Conservation (phyloP, 495 filamentous ascomycete species). For the Pseudoneurospora amorphoporcata region DNA sequence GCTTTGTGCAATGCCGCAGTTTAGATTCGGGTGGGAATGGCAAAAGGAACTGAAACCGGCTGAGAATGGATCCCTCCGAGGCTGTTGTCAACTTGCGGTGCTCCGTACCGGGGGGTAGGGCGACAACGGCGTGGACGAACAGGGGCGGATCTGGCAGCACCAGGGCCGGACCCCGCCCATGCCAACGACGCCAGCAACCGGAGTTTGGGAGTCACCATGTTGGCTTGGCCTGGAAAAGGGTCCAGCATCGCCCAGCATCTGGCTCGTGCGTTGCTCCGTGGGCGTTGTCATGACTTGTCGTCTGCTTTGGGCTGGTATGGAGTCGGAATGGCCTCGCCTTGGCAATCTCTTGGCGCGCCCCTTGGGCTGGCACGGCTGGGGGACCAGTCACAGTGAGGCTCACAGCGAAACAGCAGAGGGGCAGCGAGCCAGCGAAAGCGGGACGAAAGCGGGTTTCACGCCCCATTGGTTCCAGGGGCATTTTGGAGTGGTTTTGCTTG, state of each 20-base stretch:
- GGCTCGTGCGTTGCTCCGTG: not conserved
- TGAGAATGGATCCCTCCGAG: not conserved
- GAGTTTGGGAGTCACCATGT: not conserved
- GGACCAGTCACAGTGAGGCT: not conserved
- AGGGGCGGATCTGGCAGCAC: not conserved
- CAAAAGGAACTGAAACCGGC: not conserved
- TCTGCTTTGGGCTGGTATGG: not conserved
- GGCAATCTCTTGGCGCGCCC: not conserved
- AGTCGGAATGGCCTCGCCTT: not conserved
- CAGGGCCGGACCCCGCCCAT: not conserved
- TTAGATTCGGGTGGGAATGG: not conserved
- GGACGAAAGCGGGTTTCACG: not conserved
- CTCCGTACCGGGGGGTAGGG: not conserved
- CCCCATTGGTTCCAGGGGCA: not conserved
- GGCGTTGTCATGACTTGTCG: not conserved
- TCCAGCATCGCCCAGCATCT: too few species aligned
- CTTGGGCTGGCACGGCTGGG: not conserved
- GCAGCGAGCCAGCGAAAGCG: not conserved
- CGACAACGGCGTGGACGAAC: not conserved
- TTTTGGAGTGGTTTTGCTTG: not conserved
- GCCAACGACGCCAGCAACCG: not conserved
- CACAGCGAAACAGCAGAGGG: not conserved
- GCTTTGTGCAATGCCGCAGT: not conserved
- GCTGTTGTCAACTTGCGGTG: not conserved
- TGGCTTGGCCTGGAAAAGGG: not conserved